Base-by-base conservation (phyloP, 805 yeast genomes). In the Pichia sporocuriosa region DNA sequence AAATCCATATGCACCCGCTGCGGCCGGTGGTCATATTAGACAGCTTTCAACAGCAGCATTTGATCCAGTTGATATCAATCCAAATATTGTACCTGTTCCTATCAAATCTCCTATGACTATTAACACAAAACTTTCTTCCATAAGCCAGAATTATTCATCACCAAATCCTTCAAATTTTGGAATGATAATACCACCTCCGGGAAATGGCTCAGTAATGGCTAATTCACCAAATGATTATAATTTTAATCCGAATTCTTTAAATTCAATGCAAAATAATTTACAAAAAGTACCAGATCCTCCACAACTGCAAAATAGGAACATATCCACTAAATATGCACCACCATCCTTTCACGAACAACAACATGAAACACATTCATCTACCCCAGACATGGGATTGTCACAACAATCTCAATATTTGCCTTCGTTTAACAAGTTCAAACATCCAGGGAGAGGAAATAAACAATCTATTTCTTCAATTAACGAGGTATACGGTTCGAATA, bases 1-100 rank as follows among this genome's bases (percentile, higher is more conserved):
- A 10, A 59, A 60, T 33, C 62, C 63, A 6, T 58, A 58, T 50
- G 64, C 62, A 20, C 65, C 65, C 13, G 49, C 57, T 2, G 55
- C 52, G 23, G 54, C 37, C 10, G 62, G 62, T 5, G 64, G 62
- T 2, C 65, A 56, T 45, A 53, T 56, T 4, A 50, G 59, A 41
- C 53, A 54, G 2, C 19, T 47, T 1, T 58, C 63, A 2, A 39
- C 51, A 0, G 38, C 40, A 1, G 34, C 54, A 6, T 42, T 53
- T 2, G 49, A 35, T n/a, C 50, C 55, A 7, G 31, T 32, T 21
- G 55, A 58, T 2, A 33, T 54, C 10, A 49, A 56, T 20, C 57
- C 62, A 8, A 57, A 47, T 22, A 51, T 58, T 12, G 49, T 59
- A 25, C 60, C 63, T 10, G 61, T 59, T 23, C 63, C 63, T 12